These are phyloP conservation scores for Zasmidium cellare DNA, from an alignment of 2,329 filamentous ascomycete species.

Conservation along the genomic window DNA sequence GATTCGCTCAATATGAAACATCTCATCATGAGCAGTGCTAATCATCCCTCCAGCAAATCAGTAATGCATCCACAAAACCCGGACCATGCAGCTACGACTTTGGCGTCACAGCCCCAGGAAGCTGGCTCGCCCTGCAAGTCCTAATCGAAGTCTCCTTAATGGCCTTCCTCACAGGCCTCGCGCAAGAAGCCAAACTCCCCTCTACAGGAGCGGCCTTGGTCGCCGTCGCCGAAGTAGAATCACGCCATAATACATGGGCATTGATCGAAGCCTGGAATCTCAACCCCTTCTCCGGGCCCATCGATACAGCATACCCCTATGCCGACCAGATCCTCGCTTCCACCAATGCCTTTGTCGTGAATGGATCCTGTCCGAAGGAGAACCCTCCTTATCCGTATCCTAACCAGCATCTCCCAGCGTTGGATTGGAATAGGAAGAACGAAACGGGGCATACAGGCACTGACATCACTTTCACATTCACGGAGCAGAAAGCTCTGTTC, in stretches of 20 bases:
- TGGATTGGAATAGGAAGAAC: conserved; percentile 26
- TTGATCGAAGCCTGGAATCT: conserved; percentile 2
- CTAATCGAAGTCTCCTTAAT: not conserved
- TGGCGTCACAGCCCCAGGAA: conserved; percentile 3
- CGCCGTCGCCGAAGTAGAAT: not conserved
- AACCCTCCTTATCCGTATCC: conserved; percentile 36
- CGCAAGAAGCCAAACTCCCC: not conserved
- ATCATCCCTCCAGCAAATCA: conserved; percentile 39
- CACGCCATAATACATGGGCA: conserved; percentile 1
- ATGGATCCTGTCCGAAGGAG: not conserved
- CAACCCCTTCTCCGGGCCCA: conserved; percentile 1
- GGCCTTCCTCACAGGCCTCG: conserved; percentile 1
- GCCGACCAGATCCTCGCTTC: not conserved
- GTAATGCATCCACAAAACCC: conserved; percentile 43
- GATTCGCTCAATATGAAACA: conserved; percentile 18
- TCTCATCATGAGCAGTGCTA: too few species aligned
- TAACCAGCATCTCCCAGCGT: conserved; percentile 36
- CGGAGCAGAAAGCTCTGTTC: conserved; percentile 9
- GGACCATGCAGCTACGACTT: conserved; percentile 31
- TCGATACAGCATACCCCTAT: not conserved
- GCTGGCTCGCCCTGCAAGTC: conserved; percentile 5
- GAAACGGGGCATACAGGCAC: conserved; percentile 34
- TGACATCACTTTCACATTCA: conserved; percentile 28
- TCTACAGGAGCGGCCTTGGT: not conserved
- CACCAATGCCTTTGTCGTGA: not conserved